A percentile compares a stretch with the other conserved stretches of the same genome.
These are phyloP conservation scores for Colletotrichum sp. DNA, from an alignment of 2,329 filamentous ascomycete species.

Conservation along the genomic window DNA sequence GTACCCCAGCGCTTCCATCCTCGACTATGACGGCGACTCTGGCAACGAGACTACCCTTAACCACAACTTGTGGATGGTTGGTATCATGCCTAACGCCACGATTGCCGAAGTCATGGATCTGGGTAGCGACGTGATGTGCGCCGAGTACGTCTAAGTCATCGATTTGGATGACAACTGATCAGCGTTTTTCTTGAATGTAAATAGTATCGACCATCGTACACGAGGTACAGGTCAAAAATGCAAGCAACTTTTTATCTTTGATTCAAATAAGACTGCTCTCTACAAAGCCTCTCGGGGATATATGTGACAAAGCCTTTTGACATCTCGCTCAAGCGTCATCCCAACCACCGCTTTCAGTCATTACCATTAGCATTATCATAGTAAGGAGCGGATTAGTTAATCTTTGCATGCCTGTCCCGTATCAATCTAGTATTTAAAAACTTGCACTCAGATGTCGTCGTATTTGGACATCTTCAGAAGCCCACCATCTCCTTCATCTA, in stretches of 20 bases:
- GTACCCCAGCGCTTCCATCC: background rate
- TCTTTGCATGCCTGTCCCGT: background rate
- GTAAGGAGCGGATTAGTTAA: background rate
- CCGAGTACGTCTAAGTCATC: constrained; percentile 25
- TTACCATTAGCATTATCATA: background rate
- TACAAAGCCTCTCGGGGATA: background rate
- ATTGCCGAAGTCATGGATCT: constrained; percentile 34
- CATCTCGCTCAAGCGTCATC: background rate
- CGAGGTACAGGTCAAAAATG: background rate
- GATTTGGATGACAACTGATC: background rate
- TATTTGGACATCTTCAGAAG: constrained; percentile 11
- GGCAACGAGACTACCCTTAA: constrained; percentile 26
- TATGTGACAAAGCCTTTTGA: background rate
- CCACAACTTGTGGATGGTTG: constrained; percentile 31
- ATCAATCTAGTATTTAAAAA: background rate
- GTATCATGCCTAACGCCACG: constrained; percentile 25
- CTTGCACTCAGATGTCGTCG: background rate
- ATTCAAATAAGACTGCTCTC: background rate
- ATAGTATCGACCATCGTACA: background rate
- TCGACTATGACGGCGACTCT: constrained; percentile 16
- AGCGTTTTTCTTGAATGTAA: background rate
- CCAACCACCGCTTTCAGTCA: background rate
- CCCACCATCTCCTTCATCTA: constrained; percentile 26
- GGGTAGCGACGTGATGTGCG: constrained; percentile 25
- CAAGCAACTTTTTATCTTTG: background rate